Evolutionary conservation across 176 grass and related monocot species (phyloP).

Genomic region (Alloteropsis semialata): DNA sequence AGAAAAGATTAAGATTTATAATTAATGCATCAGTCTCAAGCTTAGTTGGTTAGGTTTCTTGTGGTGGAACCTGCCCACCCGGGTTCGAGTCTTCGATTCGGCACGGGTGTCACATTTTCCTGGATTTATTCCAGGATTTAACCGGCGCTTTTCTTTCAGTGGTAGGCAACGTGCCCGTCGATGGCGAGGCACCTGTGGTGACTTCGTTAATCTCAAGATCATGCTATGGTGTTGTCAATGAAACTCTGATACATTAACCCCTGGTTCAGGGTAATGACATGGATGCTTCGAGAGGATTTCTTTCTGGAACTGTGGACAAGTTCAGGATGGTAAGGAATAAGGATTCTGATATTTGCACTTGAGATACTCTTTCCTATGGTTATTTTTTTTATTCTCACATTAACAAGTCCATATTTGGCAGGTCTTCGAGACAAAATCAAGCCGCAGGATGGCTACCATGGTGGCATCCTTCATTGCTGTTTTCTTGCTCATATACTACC

Average conservation of each 20-base stretch:
- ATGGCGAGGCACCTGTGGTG: too few relatives aligned
- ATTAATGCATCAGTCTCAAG: too few relatives aligned
- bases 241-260: conserved; percentile 7
- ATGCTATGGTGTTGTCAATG: not conserved
- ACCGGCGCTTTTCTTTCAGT: too few relatives aligned
- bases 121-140: too few relatives aligned
- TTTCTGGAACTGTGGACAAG: conserved; percentile 78
- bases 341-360: not conserved
- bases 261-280: conserved; percentile 77
- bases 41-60: too few relatives aligned
- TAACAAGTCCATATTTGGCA: conserved; percentile 6
- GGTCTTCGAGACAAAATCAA: conserved; percentile 89
- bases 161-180: too few relatives aligned
- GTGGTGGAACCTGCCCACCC: too few relatives aligned
- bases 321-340: conserved; percentile 95
- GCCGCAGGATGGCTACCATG: conserved; percentile 68
- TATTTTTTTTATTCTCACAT: not conserved
- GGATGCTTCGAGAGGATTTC: conserved; percentile 85
- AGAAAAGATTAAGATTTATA: too few relatives aligned
- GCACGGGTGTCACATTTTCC: too few relatives aligned
- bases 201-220: too few relatives aligned
- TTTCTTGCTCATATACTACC: conserved; percentile 83
- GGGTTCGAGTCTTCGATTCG: too few relatives aligned
- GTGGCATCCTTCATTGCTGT: conserved; percentile 72
- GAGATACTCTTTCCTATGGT: not conserved